Evolutionary conservation across 2,329 filamentous ascomycete species (phyloP).

Genomic region (Aspergillus sojae): DNA sequence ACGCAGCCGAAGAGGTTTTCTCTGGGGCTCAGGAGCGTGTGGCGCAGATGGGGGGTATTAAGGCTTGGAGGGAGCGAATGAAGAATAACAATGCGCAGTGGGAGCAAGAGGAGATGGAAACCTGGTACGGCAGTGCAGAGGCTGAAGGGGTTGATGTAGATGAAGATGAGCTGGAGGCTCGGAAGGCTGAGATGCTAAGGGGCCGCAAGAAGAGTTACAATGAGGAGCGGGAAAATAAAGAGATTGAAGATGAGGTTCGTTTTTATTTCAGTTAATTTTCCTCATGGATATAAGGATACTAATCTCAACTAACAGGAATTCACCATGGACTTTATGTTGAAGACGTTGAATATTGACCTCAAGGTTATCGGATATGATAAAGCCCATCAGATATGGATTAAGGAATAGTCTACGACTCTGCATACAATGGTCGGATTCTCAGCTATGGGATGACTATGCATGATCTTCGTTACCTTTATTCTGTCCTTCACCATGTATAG

Average conservation of each 20-base stretch:
- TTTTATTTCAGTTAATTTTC: conserved; percentile 21
- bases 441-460: background rate
- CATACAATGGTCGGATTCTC: background rate
- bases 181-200: conserved; percentile 45
- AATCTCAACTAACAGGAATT: conserved; percentile 54
- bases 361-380: conserved; percentile 66
- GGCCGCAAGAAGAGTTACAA: conserved; percentile 29
- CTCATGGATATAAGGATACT: background rate
- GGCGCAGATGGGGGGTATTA: conserved; percentile 64
- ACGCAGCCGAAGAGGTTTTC: conserved; percentile 70
- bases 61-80: conserved; percentile 56
- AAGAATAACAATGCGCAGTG: conserved; percentile 49
- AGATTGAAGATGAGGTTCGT: conserved; percentile 40
- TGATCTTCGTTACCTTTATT: background rate
- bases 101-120: conserved; percentile 38
- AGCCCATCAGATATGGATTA: conserved; percentile 58
- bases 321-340: conserved; percentile 71
- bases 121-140: conserved; percentile 38
- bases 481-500: background rate
- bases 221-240: conserved; percentile 36
- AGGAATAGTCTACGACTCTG: conserved; percentile 15
- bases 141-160: conserved; percentile 36
- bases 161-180: conserved; percentile 38
- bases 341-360: conserved; percentile 64
- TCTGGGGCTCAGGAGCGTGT: conserved; percentile 61